Percentiles rank a stretch among this genome's conserved stretches.
These are phyloP conservation scores for Fragaria vesca DNA, from an alignment of 306 rosid species.

Conservation along the genomic window DNA sequence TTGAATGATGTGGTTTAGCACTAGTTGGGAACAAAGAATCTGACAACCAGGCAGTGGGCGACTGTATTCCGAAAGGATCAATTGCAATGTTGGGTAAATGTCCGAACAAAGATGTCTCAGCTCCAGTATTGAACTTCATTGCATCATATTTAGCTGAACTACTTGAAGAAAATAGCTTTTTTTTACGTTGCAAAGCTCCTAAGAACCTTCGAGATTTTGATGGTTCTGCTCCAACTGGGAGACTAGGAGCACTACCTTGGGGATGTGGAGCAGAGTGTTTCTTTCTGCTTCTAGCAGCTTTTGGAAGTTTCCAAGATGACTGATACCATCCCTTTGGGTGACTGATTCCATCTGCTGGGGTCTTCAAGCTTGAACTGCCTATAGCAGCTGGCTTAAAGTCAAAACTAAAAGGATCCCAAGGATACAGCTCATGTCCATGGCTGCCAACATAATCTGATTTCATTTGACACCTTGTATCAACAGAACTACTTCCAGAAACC, in stretches of 20 bases:
- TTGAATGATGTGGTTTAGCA: slow-evolving; percentile 17
- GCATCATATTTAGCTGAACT: slow-evolving; percentile 35
- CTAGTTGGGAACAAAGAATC: slow-evolving; percentile 24
- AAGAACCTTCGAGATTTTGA: slow-evolving; percentile 42
- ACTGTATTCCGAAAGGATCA: slow-evolving; percentile 29
- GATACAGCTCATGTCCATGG: slow-evolving; percentile 21
- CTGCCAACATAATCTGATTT: slow-evolving; percentile 26
- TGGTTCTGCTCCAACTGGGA: slow-evolving; percentile 37
- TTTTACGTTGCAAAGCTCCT: slow-evolving; percentile 46
- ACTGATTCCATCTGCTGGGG: slow-evolving; percentile 18
- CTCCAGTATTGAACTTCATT: slow-evolving; percentile 34
- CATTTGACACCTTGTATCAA: slow-evolving; percentile 21
- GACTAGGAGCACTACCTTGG: slow-evolving; percentile 34
- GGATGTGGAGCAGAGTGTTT: slow-evolving; percentile 31
- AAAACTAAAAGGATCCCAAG: slow-evolving; percentile 35
- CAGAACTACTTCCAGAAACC: slow-evolving; percentile 37
- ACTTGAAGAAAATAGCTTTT: slow-evolving; percentile 34
- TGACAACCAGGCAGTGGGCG: slow-evolving; percentile 26
- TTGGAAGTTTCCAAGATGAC: slow-evolving; percentile 30
- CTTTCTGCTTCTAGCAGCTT: slow-evolving; percentile 37
- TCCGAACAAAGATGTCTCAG: slow-evolving; percentile 36
- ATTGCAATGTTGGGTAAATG: slow-evolving; percentile 23
- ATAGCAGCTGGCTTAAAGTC: slow-evolving; percentile 19
- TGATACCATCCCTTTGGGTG: slow-evolving; percentile 23
- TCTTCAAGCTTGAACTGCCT: slow-evolving; percentile 37